These are phyloP conservation scores for Suhomyces bokatorum DNA, from an alignment of 1,139 yeast genomes.

Conservation along the genomic window DNA sequence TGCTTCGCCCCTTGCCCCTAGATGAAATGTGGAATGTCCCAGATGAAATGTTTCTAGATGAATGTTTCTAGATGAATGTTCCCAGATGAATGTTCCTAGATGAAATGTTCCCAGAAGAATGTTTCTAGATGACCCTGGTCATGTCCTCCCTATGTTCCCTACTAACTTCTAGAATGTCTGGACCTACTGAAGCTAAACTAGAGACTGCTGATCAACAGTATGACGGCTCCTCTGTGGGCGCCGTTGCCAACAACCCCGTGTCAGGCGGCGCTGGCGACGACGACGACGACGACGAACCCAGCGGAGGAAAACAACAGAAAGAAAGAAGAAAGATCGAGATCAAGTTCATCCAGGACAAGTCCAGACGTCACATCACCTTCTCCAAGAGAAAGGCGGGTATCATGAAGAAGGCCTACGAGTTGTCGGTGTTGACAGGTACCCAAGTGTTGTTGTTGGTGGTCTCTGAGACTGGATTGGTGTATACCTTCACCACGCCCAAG, in stretches of 20 bases:
- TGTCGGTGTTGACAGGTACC: slow-evolving; percentile 93
- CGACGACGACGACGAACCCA: slow-evolving; percentile 74
- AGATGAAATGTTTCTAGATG: too few relatives aligned
- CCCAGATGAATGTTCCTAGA: too few relatives aligned
- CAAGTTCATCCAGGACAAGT: slow-evolving; percentile 94
- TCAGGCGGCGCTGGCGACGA: slow-evolving; percentile 36
- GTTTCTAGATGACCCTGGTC: too few relatives aligned
- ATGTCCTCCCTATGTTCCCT: too few relatives aligned
- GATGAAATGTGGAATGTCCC: too few relatives aligned
- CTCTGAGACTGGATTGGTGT: slow-evolving; percentile 95
- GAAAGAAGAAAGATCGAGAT: slow-evolving; percentile 97
- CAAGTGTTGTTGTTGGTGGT: slow-evolving; percentile 93
- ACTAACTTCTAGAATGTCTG: slow-evolving; percentile 35
- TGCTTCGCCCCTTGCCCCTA: not conserved
- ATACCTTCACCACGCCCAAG: slow-evolving; percentile 98
- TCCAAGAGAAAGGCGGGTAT: slow-evolving; percentile 98
- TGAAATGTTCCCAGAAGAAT: too few relatives aligned
- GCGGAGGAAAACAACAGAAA: slow-evolving; percentile 54
- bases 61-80: too few relatives aligned
- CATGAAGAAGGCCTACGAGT: slow-evolving; percentile 97
- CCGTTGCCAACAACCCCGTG: slow-evolving; percentile 23
- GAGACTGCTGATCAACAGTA: slow-evolving; percentile 38
- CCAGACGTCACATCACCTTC: slow-evolving; percentile 95
- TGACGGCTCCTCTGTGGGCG: slow-evolving; percentile 19
- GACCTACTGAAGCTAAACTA: slow-evolving; percentile 39